Base-by-base conservation (phyloP, 139 green algal genomes). In the Chloropicon primus region DNA sequence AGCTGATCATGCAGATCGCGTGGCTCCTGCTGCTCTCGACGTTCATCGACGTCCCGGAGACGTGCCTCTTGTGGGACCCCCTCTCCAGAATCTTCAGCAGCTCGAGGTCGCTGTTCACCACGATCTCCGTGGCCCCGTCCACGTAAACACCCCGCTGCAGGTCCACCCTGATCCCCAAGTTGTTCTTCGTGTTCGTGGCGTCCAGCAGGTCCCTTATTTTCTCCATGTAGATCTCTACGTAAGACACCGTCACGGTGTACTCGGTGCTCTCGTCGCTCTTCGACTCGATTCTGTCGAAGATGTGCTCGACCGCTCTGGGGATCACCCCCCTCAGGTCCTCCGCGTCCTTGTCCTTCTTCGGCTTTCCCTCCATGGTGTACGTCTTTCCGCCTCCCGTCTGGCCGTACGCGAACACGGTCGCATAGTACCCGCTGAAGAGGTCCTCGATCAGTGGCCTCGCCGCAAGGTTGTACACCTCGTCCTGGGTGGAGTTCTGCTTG, bases 1-100 rank as follows among this genome's bases (percentile, higher is more conserved):
- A 91, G 72, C 93, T 88, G 80, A 97, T 85, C 26, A 85, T 92
- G 78, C 98, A 93, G 83, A 98, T 91, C 71, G 98, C 88, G 89
- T 99, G 95, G 21, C 87, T 95, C 62, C 92, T 89, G 24, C 86
- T 92, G 21, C 88, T 94, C 86, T 95, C 91, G 27, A 86, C 84
- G 86, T 97, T 97, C 91, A 97, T 97, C 74, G 90, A 76, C 0
- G 83, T 89, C 54, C 76, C 80, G 1, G 78, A 81, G 22, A 86
- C 80, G 28, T 86, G 83, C 53, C 82, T 84, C 72, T 81, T 82
- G 28, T 85, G 27, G 72, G 89, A 88, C 3, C 90, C 91, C 10
- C 71, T 78, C 79, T 91, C 83, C 25, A 93, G 89, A 21, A 81
- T 79, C 22, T 81, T 73, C 78, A 93, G 17, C 21, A 76, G 28